Conservation (phyloP, 352 stramenopile species). For the Phytophthora tentaculata region DNA sequence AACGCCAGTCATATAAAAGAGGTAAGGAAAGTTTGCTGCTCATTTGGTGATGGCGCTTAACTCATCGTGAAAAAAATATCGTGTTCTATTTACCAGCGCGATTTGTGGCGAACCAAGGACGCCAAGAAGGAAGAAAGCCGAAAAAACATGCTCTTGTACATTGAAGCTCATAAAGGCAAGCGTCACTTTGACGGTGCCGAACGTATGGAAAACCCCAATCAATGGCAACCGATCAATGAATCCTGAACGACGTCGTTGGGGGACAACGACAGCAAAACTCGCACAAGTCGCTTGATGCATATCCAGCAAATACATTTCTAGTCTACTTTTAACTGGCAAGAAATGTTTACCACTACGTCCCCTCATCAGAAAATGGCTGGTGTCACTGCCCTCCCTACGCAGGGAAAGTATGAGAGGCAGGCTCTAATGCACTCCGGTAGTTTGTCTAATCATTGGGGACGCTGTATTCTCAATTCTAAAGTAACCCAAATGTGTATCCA, state of each 20-base stretch:
- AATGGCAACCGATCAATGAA: neutral
- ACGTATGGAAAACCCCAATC: neutral
- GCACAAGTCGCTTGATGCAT: too few species aligned
- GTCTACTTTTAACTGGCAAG: too few species aligned
- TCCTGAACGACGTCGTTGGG: neutral
- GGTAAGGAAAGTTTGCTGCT: conserved; percentile 24
- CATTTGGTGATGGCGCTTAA: neutral
- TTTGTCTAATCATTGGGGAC: conserved; percentile 46
- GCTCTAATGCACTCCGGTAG: conserved; percentile 55
- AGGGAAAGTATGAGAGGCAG: conserved; percentile 43
- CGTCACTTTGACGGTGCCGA: conserved; percentile 44
- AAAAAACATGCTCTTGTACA: conserved; percentile 80
- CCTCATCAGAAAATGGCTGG: conserved; percentile 35
- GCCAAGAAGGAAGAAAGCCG: conserved; percentile 74
- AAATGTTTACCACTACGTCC: too few species aligned
- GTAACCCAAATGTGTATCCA: conserved; percentile 3
- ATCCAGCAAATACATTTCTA: neutral
- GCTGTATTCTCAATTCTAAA: too few species aligned
- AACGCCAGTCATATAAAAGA: conserved; percentile 64
- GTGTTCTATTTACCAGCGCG: conserved; percentile 32
- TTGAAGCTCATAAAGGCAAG: conserved; percentile 70
- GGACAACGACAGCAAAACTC: neutral
- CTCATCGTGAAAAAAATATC: too few species aligned
- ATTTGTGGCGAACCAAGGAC: conserved; percentile 68
- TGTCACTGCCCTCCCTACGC: conserved; percentile 37